These are phyloP conservation scores for Trametopsis cervina DNA, from an alignment of 768 basidiomycete genomes.

Conservation along the genomic window DNA sequence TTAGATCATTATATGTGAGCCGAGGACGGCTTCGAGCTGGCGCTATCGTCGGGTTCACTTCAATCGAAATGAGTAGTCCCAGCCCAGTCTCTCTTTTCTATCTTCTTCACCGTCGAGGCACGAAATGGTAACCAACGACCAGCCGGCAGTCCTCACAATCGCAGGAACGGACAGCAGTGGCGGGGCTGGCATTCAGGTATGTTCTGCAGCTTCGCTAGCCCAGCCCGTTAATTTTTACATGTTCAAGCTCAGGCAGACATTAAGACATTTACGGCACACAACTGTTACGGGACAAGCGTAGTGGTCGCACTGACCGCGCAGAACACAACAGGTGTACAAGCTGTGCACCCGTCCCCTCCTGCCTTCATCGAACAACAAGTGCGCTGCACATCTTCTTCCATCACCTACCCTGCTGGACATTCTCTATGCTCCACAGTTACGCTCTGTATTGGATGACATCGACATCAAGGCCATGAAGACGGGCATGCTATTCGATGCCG, in stretches of 20 bases:
- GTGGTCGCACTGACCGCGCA: constrained; percentile 87
- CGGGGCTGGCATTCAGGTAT: constrained; percentile 86
- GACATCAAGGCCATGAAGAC: constrained; percentile 73
- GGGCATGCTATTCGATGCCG: constrained; percentile 76
- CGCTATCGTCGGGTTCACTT: too few species aligned
- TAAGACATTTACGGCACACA: constrained; percentile 73
- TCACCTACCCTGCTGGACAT: not conserved
- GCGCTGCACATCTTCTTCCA: constrained; percentile 14
- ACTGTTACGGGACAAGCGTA: constrained; percentile 75
- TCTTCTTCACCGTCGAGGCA: too few species aligned
- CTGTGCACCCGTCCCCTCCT: constrained; percentile 58
- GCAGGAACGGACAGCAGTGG: constrained; percentile 80
- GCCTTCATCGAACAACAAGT: constrained; percentile 75
- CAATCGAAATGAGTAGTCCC: too few species aligned
- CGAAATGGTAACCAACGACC: constrained; percentile 2
- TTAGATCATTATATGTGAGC: too few species aligned
- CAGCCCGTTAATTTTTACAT: not conserved
- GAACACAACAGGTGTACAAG: constrained; percentile 81
- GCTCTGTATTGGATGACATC: constrained; percentile 66
- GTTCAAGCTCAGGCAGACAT: constrained; percentile 82
- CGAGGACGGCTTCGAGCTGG: too few species aligned
- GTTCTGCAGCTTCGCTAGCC: too few species aligned
- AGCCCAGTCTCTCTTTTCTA: too few species aligned
- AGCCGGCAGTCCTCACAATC: constrained; percentile 53
- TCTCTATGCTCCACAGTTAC: constrained; percentile 39